Conservation (phyloP, 2,329 filamentous ascomycete species). For the Colletotrichum acutatum region DNA sequence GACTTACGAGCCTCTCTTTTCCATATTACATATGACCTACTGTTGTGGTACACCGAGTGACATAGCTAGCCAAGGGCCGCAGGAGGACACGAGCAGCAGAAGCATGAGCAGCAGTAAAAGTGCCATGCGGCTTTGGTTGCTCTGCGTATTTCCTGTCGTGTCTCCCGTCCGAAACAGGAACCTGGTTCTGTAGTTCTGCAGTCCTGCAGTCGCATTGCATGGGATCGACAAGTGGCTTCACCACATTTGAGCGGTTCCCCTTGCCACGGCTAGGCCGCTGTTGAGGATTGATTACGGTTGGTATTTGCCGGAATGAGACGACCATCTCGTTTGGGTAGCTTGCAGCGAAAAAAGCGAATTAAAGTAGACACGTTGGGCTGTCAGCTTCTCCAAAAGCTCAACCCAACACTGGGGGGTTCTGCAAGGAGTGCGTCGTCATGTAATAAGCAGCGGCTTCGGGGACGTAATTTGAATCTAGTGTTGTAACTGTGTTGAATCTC, state of each 20-base stretch:
- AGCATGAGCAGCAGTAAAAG: background rate
- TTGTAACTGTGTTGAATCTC: background rate
- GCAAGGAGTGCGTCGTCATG: background rate
- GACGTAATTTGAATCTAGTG: constrained; percentile 13
- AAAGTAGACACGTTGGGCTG: background rate
- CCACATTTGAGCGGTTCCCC: constrained; percentile 2
- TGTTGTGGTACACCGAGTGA: background rate
- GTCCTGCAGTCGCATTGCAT: constrained; percentile 8
- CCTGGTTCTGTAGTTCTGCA: background rate
- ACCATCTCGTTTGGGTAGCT: background rate
- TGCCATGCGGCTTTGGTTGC: background rate
- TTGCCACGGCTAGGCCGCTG: constrained; percentile 10
- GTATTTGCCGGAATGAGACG: constrained; percentile 1
- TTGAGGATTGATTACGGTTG: constrained; percentile 18
- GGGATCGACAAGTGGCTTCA: constrained; percentile 23
- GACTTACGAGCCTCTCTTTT: background rate
- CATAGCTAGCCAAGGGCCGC: background rate
- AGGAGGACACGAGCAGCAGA: background rate
- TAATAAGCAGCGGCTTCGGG: background rate
- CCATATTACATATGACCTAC: no score
- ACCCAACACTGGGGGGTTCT: background rate
- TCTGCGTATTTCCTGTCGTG: background rate
- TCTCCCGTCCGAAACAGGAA: constrained; percentile 2
- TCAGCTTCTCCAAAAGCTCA: background rate
- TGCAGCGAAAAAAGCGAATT: background rate